phyloP scores from a whole-genome alignment of 2,329 filamentous ascomycete genomes.

The Fusarium redolens region DNA sequence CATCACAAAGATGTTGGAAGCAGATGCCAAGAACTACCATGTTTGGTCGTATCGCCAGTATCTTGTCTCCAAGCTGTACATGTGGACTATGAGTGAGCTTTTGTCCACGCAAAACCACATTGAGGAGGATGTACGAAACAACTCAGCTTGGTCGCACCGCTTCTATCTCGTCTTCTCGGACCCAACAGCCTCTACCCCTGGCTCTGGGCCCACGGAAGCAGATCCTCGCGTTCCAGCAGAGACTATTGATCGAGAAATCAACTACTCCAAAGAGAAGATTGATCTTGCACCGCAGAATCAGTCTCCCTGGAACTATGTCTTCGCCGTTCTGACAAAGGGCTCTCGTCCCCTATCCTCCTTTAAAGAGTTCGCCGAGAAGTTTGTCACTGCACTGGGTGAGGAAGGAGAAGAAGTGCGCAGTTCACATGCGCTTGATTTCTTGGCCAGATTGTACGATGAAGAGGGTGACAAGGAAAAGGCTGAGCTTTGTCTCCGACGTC shows the following conservation, averaged over 20 bases:
- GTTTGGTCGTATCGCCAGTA: constrained; percentile 96
- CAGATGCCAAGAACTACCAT: constrained; percentile 97
- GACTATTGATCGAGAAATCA: constrained; percentile 79
- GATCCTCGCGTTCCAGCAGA: constrained; percentile 69
- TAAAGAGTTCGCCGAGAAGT: constrained; percentile 62
- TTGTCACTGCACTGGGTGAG: constrained; percentile 61
- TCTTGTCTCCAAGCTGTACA: constrained; percentile 72
- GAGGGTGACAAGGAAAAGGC: constrained; percentile 71
- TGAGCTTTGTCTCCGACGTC: constrained; percentile 74
- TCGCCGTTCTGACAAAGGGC: constrained; percentile 78
- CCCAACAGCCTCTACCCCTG: constrained; percentile 62
- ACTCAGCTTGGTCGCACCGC: constrained; percentile 96
- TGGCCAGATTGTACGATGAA: constrained; percentile 75
- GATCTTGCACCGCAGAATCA: constrained; percentile 89
- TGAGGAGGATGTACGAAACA: constrained; percentile 87
- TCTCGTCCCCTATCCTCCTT: constrained; percentile 61
- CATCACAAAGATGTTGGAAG: constrained; percentile 80
- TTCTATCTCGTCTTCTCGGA: constrained; percentile 89
- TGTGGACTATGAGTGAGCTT: constrained; percentile 78
- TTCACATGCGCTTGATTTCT: constrained; percentile 75
- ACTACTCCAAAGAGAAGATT: constrained; percentile 79
- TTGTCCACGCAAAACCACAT: constrained; percentile 78
- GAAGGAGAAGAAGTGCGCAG: constrained; percentile 66
- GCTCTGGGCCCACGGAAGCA: constrained; percentile 60
- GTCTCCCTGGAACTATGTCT: constrained; percentile 92